Evolutionary conservation across 192 early-diverging fungal genomes (phyloP).

Genomic region (Podochytrium sp.): DNA sequence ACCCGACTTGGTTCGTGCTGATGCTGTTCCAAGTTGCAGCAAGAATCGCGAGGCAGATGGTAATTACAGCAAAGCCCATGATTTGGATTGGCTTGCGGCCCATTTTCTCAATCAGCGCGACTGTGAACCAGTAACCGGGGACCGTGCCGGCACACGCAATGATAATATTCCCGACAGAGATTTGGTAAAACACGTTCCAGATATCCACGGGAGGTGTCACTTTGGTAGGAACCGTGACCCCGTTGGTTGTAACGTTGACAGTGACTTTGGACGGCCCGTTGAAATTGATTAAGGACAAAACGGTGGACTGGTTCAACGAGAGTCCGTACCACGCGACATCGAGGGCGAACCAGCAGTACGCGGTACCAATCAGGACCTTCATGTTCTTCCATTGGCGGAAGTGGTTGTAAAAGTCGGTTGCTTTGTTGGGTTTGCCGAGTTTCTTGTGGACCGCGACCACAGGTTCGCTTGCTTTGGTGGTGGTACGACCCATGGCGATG

Average conservation of each 20-base stretch:
- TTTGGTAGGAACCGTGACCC: conserved; percentile 34
- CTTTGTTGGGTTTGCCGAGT: conserved; percentile 14
- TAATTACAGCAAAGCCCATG: conserved; percentile 81
- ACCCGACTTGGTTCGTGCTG: conserved; percentile 28
- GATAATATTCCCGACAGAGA: conserved; percentile 86
- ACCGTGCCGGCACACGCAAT: conserved; percentile 70
- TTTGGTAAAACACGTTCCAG: conserved; percentile 37
- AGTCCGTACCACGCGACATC: conserved; percentile 59
- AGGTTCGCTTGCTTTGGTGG: background rate
- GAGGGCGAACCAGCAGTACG: conserved; percentile 53
- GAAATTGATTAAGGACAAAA: conserved; percentile 38
- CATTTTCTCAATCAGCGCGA: conserved; percentile 83
- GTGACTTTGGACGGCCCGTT: conserved; percentile 34
- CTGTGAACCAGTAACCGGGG: conserved; percentile 96
- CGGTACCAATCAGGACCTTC: conserved; percentile 68
- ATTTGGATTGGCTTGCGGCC: conserved; percentile 93
- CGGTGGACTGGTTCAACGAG: conserved; percentile 32
- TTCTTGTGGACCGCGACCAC: background rate
- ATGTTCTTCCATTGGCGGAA: conserved; percentile 82
- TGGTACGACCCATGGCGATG: background rate
- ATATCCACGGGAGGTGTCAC: conserved; percentile 56
- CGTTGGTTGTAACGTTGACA: conserved; percentile 1
- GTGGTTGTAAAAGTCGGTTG: conserved; percentile 47
- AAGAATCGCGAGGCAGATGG: conserved; percentile 71
- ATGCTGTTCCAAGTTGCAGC: conserved; percentile 40